Evolutionary conservation across 192 early-diverging fungal species (phyloP), one percentile per base, ranked within the genome.

Genomic region (Entomortierella beljakovae): DNA sequence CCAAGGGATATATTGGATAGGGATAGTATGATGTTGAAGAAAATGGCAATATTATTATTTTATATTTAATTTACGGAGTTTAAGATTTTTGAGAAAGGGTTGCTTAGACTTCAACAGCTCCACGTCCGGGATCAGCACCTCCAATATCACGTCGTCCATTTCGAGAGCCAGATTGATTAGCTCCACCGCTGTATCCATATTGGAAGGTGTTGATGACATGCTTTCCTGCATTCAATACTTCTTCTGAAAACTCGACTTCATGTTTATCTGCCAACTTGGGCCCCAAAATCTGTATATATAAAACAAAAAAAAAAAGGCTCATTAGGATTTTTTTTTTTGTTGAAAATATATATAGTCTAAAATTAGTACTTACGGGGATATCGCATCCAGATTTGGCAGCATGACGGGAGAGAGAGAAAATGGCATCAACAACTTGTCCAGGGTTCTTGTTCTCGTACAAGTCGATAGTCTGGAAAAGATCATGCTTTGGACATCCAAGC

Each of bases 381-480:
- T 67, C 70, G 37, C 72, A 80, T 33, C 94, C 94, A 13, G 81
- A 64, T 52, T 88, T 85, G 73, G 68, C 81, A 16, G 92, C 94
- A 59, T 91, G 84, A 8, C 94, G 82, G 13, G 90, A 91, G 2
- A 95, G 75, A 9, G 94, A 86, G 54, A 89, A 95, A 28, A 95
- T 85, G 28, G 87, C 86, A 80, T 93, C 90, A 20, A 94, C 86
- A 2, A 94, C 92, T 61, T 89, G 86, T 4, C 83, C 82, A 49
- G 88, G 80, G 80, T 92, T 92, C 84, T 94, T 94, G 57, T 82
- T 80, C 64, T 95, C 94, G 68, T 85, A 95, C 49, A 95, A 76
- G 64, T 95, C 94, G 33, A 95, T 87, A 18, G 94, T 95, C 76
- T 94, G 92, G 77, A 95, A 95, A 5, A 89, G 83, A 56, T 94